Base-by-base conservation (phyloP, 441 rosid genomes). In the Hypseocharis bilobata region DNA sequence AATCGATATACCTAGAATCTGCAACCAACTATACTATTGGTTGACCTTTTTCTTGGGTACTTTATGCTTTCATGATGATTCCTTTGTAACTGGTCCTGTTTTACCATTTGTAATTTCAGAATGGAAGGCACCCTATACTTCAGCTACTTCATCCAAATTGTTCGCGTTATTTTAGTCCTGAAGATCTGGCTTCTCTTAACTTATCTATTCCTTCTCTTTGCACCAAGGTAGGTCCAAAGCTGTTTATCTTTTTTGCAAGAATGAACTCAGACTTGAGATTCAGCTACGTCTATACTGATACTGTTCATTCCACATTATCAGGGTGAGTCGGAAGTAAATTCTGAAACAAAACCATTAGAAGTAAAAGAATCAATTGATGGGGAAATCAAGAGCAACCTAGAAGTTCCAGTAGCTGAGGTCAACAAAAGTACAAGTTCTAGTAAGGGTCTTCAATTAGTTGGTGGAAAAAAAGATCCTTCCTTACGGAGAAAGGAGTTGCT, bases 61-160 rank as follows among this genome's bases (percentile, higher is more conserved):
- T 62, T n/a, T 20, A 6, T 17, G 42, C 4, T 56, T 56, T 20
- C 11, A 19, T 72, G 32, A 26, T 23, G 28, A 22, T 44, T 27
- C 17, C 11, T 55, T 66, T 58, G 38, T 72, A 38, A 77, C 29
- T 16, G 20, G 16, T 62, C 62, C 20, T 34, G 64, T 65, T 77
- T 55, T 34, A 10, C 44, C 23, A 16, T 45, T 65, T 74, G 36
- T 75, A 13, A 64, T 76, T 77, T 69, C 81, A 94, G 97, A 82
- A 75, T 75, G 94, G 89, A 70, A 87, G 94, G 72, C 87, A 83
- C 65, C 73, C 88, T 20, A 42, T 93, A 63, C 73, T 93, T 69
- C 96, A 93, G 83, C 82, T 94, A 52, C 88, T 94, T 70, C 94
- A 84, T 79, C 96, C 96, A 63, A 80, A 91, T 58, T 86, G 77